phyloP scores from a whole-genome alignment of 2,329 filamentous ascomycete genomes.

The Aureobasidium sp. region DNA sequence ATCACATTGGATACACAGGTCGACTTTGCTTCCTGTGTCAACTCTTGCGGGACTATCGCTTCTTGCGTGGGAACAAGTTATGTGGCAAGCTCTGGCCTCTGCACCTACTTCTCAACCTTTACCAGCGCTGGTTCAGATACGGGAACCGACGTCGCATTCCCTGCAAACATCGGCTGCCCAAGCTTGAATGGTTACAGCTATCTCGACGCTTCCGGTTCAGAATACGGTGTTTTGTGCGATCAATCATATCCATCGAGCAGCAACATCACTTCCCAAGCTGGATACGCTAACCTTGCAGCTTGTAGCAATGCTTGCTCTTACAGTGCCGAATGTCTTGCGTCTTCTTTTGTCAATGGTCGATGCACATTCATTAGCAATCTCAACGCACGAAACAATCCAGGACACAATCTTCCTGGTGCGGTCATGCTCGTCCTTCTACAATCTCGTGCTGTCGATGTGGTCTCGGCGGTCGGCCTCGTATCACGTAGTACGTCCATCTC shows the following conservation, averaged over 20 bases:
- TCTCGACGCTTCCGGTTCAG: background rate
- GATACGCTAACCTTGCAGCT: background rate
- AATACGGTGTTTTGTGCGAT: slow-evolving; percentile 3
- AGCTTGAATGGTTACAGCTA: background rate
- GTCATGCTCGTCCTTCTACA: background rate
- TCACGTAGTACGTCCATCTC: background rate
- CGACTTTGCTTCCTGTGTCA: slow-evolving; percentile 4
- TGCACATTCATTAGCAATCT: slow-evolving; percentile 1
- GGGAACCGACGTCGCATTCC: background rate
- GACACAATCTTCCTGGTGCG: background rate
- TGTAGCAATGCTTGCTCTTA: background rate
- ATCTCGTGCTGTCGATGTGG: background rate
- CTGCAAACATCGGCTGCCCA: background rate
- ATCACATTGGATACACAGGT: background rate
- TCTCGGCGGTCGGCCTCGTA: background rate
- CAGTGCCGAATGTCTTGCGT: background rate
- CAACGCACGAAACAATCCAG: background rate
- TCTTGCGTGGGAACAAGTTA: background rate
- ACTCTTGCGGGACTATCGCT: background rate
- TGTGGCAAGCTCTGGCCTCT: background rate
- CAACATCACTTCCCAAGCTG: background rate
- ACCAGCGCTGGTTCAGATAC: background rate
- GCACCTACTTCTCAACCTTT: background rate
- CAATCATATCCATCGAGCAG: background rate
- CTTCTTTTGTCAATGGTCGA: background rate